Percentiles rank a stretch among this genome's conserved stretches.
phyloP scores from a whole-genome alignment of 495 filamentous ascomycete genomes.

The Aspergillus bridgeri region DNA sequence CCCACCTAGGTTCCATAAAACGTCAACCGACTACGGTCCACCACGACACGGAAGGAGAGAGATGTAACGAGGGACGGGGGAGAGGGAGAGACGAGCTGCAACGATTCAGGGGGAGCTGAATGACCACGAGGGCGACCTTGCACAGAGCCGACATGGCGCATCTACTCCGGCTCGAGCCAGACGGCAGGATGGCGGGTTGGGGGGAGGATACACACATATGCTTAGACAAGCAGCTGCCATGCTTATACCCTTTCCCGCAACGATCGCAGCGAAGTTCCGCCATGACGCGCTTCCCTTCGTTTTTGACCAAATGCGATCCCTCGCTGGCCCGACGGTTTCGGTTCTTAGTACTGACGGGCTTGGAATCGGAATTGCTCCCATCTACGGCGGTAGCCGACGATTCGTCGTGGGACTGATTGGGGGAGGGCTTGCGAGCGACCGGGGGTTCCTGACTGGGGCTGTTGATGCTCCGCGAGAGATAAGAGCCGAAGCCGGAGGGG shows the following conservation, averaged over 20 bases:
- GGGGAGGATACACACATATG: slow-evolving; percentile 87
- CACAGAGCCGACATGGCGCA: slow-evolving; percentile 47
- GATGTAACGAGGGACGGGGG: no score
- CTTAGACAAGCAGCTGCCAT: slow-evolving; percentile 99
- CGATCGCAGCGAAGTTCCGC: slow-evolving; percentile 93
- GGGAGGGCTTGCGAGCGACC: slow-evolving; percentile 50
- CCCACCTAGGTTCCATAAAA: slow-evolving; percentile 73
- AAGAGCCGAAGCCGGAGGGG: slow-evolving; percentile 37
- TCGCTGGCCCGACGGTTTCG: slow-evolving; percentile 82
- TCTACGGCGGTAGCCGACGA: slow-evolving; percentile 25
- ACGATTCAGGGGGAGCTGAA: slow-evolving; percentile 14
- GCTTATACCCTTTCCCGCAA: slow-evolving; percentile 99
- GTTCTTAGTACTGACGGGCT: slow-evolving; percentile 59
- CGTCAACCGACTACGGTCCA: slow-evolving; percentile 32
- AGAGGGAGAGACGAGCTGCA: slow-evolving; percentile 16
- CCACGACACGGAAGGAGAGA: slow-evolving; percentile 11
- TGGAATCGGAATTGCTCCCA: slow-evolving; percentile 27
- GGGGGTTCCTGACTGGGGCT: slow-evolving; percentile 49
- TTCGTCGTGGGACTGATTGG: slow-evolving; percentile 50
- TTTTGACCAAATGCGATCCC: slow-evolving; percentile 72
- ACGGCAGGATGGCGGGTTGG: slow-evolving; percentile 40
- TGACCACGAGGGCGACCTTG: slow-evolving; percentile 48
- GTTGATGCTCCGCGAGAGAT: slow-evolving; percentile 47
- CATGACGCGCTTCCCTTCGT: slow-evolving; percentile 69
- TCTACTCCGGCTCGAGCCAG: slow-evolving; percentile 34